Conservation (phyloP, 345 rosid species). For the Carallia pectinifolia region DNA sequence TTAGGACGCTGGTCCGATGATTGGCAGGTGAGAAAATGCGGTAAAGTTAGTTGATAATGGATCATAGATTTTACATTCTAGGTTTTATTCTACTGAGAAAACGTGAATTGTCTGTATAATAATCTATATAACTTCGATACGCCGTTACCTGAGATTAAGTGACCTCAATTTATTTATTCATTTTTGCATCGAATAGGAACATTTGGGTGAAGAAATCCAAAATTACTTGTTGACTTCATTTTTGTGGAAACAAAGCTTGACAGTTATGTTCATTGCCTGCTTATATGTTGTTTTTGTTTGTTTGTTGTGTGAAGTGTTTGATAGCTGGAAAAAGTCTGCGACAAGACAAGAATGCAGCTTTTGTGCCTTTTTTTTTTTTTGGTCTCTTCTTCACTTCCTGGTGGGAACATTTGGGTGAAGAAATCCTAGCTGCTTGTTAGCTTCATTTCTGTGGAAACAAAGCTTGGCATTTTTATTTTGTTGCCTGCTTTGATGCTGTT, state of each 20-base stretch:
- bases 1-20: not conserved
- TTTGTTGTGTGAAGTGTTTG: constrained; percentile 15
- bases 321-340: constrained; percentile 12
- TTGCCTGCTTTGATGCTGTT: constrained; percentile 13
- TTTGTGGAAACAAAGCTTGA: constrained; percentile 22
- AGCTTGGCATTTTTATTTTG: constrained; percentile 7
- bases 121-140: not conserved
- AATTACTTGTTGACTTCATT: constrained; percentile 1
- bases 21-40: constrained; percentile 28
- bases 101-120: not conserved
- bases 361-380: constrained; percentile 17
- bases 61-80: not conserved
- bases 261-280: constrained; percentile 9
- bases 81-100: not conserved
- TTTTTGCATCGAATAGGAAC: no score
- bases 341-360: constrained; percentile 15
- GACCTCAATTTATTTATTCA: no score
- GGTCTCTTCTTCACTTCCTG: constrained; percentile 9
- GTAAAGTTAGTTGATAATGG: not conserved
- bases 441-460: constrained; percentile 20
- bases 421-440: not conserved
- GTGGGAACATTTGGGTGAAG: not conserved
- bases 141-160: no score
- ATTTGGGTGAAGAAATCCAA: not conserved
- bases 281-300: constrained; percentile 14